Evolutionary conservation across 1,139 yeast species (phyloP).

Genomic region (Saccharomyces hybrid): DNA sequence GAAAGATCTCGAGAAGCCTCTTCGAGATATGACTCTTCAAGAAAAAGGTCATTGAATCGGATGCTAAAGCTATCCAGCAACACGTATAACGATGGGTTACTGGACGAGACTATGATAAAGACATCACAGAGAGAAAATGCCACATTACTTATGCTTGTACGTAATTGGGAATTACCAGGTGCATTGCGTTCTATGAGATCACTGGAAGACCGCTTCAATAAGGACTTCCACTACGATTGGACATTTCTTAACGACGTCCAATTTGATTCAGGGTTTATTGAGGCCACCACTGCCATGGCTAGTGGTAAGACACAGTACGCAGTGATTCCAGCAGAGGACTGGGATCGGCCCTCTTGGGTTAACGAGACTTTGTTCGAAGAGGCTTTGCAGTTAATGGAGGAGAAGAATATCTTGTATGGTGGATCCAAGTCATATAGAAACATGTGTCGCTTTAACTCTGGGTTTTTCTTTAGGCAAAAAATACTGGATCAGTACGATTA

Average conservation of each 20-base stretch:
- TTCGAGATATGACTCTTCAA: constrained; percentile 9
- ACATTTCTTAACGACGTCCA: constrained; percentile 79
- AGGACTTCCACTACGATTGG: constrained; percentile 73
- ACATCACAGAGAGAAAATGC: constrained; percentile 20
- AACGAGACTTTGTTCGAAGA: constrained; percentile 37
- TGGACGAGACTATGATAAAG: neutral
- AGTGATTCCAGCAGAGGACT: constrained; percentile 52
- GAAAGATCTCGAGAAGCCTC: constrained; percentile 10
- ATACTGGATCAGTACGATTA: constrained; percentile 62
- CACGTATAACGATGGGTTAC: constrained; percentile 9
- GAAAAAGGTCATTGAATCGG: constrained; percentile 9
- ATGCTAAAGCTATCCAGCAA: constrained; percentile 16
- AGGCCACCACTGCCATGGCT: constrained; percentile 66
- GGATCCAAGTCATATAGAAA: constrained; percentile 69
- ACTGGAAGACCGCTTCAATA: constrained; percentile 62
- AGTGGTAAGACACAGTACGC: constrained; percentile 70
- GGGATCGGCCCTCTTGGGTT: constrained; percentile 60
- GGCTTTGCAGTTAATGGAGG: constrained; percentile 48
- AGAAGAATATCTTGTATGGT: constrained; percentile 68
- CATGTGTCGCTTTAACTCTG: constrained; percentile 80
- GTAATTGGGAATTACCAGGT: constrained; percentile 55
- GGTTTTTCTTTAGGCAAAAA: constrained; percentile 70
- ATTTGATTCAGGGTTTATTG: constrained; percentile 60
- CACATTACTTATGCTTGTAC: constrained; percentile 62
- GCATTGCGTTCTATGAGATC: constrained; percentile 39